Evolutionary conservation across 2,329 filamentous ascomycete species (phyloP), one percentile per base, ranked within the genome.

Genomic region (Phialophora macrospora): DNA sequence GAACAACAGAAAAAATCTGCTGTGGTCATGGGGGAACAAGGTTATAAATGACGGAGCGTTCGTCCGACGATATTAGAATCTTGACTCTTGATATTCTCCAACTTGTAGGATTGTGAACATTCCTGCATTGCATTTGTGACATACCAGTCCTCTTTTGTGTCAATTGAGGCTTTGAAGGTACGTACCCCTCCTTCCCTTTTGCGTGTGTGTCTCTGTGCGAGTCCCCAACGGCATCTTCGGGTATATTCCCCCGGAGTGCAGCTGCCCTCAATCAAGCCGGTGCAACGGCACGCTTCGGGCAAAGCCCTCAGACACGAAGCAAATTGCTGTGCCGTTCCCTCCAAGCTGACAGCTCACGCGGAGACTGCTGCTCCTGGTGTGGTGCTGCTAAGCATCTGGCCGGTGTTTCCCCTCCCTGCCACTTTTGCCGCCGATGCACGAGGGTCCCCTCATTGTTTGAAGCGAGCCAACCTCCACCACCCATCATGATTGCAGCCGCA

Each of bases 391-490:
- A n/a, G 38, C 46, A 26, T 24, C 55, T 26, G 20, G 55, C 56
- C 55, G 55, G 20, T 28, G n/a, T 59, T 60, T 64, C 64, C 67
- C 67, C 65, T 64, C 63, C 60, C 68, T 63, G 49, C 63, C 66
- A 55, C 65, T 65, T 57, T 52, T 56, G 54, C 44, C 48, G 56
- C 62, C 14, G 5, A 22, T 20, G n/a, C 63, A 46, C 52, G 52
- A 24, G 38, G 24, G 7, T 11, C 52, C 52, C 52, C 52, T 55
- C 52, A 32, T 32, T 24, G 12, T 32, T 34, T n/a, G 57, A n/a
- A 52, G 55, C 46, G 55, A 60, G 57, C 38, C 52, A 22, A 60
- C 38, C 55, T 44, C 55, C 44, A 54, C 30, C 17, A 38, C 61
- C 46, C 28, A 30, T 54, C 38, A 44, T 44, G 38, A 8, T 48